Evolutionary conservation across 768 basidiomycete species (phyloP), one percentile per base, ranked within the genome.

Genomic region (Kwoniella mangroviensis): DNA sequence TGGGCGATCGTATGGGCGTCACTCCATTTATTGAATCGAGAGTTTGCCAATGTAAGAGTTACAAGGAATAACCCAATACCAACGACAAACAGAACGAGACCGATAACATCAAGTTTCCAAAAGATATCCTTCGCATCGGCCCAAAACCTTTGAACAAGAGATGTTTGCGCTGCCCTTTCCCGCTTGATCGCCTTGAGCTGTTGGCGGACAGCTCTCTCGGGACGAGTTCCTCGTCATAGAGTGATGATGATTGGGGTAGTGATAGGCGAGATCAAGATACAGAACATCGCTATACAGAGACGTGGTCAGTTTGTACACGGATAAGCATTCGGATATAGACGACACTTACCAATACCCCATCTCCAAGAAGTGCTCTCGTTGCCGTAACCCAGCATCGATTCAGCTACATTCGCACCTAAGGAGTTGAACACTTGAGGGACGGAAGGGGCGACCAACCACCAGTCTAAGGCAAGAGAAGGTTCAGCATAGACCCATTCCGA

Each of bases 81-180:
- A 26, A 69, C 77, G 5, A 81, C 78, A 53, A 83, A 74, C 54
- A 83, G 74, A 12, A 82, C 24, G 2, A 83, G 70, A 13, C 82
- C 82, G 67, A 82, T 74, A 17, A 81, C 54, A 67, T 83, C 82
- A 56, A 83, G 75, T 60, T 81, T 74, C 81, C 81, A 83, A 73
- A 82, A 82, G 43, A 77, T 26, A 9, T 49, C 43, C 24, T 68
- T 65, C 17, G 58, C 45, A 51, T 67, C 59, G 34, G 71, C 45
- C 62, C 60, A 59, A 15, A 63, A 57, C 43, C 59, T 45, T n/a
- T 59, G 28, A 43, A 54, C 53, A 21, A 60, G 41, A 6, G 57
- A 49, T 6, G 24, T 64, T n/a, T 51, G 26, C 15, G 57, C 26
- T 12, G 43, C 40, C 65, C 54, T 28, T 41, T 70, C 65, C 13